phyloP scores from a whole-genome alignment of 371 early-diverging fungal species.

The Apophysomyces variabilis region DNA sequence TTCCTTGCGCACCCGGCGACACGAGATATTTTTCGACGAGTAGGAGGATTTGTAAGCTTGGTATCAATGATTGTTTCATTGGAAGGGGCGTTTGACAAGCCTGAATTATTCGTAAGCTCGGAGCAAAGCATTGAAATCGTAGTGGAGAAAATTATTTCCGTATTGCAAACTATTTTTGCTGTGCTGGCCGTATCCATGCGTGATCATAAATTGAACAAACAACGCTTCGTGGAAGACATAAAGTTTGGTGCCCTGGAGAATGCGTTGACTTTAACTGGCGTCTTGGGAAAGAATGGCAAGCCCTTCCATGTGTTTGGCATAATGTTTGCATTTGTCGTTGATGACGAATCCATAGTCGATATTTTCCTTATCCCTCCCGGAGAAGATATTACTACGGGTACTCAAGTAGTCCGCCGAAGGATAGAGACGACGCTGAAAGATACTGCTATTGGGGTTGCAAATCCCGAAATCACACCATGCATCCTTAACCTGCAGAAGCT shows the following conservation, averaged over 20 bases:
- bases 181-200: slow-evolving; percentile 67
- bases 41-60: slow-evolving; percentile 68
- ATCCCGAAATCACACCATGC: slow-evolving; percentile 62
- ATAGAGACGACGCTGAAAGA: slow-evolving; percentile 38
- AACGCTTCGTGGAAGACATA: slow-evolving; percentile 57
- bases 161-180: slow-evolving; percentile 54
- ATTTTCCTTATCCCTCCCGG: slow-evolving; percentile 43
- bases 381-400: background rate
- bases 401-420: background rate
- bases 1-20: slow-evolving; percentile 47
- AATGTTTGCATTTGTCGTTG: slow-evolving; percentile 66
- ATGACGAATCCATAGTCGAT: slow-evolving; percentile 48
- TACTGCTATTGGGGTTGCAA: slow-evolving; percentile 37
- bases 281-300: slow-evolving; percentile 41
- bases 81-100: slow-evolving; percentile 55
- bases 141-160: slow-evolving; percentile 38
- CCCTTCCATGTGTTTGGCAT: slow-evolving; percentile 60
- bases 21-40: slow-evolving; percentile 62
- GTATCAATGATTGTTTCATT: slow-evolving; percentile 67
- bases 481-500: slow-evolving; percentile 56
- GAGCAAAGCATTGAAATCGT: slow-evolving; percentile 20
- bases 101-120: background rate
- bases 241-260: slow-evolving; percentile 65
- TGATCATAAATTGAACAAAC: slow-evolving; percentile 56
- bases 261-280: slow-evolving; percentile 64